phyloP scores from a whole-genome alignment of 768 basidiomycete genomes.

The Ramaria sp. region DNA sequence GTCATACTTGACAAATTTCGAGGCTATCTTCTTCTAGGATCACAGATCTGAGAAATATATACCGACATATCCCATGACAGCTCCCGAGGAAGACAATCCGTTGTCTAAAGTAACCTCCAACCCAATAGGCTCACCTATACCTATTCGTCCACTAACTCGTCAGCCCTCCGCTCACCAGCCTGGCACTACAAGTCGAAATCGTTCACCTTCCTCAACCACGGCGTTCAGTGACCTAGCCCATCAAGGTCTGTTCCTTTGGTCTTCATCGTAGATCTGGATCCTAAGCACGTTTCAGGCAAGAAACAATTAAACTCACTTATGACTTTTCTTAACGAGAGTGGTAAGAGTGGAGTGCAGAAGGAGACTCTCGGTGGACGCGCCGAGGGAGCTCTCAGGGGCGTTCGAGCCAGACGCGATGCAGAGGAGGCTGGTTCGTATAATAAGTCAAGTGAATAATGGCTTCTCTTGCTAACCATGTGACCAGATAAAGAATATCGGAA shows the following conservation, averaged over 20 bases:
- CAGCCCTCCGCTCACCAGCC: constrained; percentile 52
- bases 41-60: constrained; percentile 33
- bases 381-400: constrained; percentile 58
- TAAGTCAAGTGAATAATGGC: neutral
- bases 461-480: neutral
- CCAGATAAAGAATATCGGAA: constrained; percentile 85
- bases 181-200: constrained; percentile 38
- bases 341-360: constrained; percentile 52
- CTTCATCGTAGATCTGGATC: neutral
- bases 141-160: constrained; percentile 63
- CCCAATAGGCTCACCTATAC: constrained; percentile 56
- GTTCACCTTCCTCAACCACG: constrained; percentile 74
- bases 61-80: neutral
- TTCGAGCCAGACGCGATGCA: constrained; percentile 78
- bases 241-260: constrained; percentile 40
- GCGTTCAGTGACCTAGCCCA: constrained; percentile 82
- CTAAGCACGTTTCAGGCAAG: constrained; percentile 43
- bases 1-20: neutral
- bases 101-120: constrained; percentile 24
- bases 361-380: constrained; percentile 45
- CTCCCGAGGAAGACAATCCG: constrained; percentile 19
- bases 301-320: constrained; percentile 79
- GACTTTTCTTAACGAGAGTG: constrained; percentile 50
- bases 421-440: constrained; percentile 70
- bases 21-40: constrained; percentile 35